Evolutionary conservation across 2,329 filamentous ascomycete genomes (phyloP), one percentile per base, ranked within the genome.

Genomic region (Fusarium nisikadoi): DNA sequence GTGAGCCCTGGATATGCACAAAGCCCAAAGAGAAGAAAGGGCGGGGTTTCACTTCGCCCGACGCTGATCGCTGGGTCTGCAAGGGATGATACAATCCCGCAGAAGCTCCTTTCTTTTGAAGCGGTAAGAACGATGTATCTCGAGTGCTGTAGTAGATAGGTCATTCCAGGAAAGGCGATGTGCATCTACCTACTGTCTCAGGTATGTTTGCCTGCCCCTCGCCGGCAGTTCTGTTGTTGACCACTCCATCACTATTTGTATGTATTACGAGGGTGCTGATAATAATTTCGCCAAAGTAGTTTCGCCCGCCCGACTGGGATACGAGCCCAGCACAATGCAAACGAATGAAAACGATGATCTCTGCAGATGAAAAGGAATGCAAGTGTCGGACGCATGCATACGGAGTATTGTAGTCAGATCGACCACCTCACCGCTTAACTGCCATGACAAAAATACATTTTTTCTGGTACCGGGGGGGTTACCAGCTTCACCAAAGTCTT

Each of bases 21-120:
- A 65, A 54, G 71, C 67, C 71, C 54, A 71, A 76, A 76, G 56
- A 47, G 74, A 68, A 73, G 50, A 67, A 68, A 53, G 47, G 64
- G 70, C 66, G 74, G 70, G 55, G 66, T 70, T 68, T 74, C 27
- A 68, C 65, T 46, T 62, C 66, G 49, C 52, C 57, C 63, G 52
- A 58, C 66, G 62, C 71, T 74, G 74, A 74, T 74, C 74, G 45
- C 52, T 31, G 65, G 62, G 49, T 46, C 64, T 74, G 66, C 62
- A 75, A 76, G 74, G 72, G 72, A 69, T 74, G 49, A 36, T 43
- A 33, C 42, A 46, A 65, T 68, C 56, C 47, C 52, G 67, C 43
- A 70, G 59, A 46, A 66, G 35, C 65, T 66, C 47, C 36, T 58
- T 55, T 36, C 20, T 56, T 56, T 36, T n/a, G 38, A 45, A 49